Evolutionary conservation across 2,329 filamentous ascomycete genomes (phyloP), one percentile per base, ranked within the genome.

Genomic region (Pseudogymnoascus sp.): DNA sequence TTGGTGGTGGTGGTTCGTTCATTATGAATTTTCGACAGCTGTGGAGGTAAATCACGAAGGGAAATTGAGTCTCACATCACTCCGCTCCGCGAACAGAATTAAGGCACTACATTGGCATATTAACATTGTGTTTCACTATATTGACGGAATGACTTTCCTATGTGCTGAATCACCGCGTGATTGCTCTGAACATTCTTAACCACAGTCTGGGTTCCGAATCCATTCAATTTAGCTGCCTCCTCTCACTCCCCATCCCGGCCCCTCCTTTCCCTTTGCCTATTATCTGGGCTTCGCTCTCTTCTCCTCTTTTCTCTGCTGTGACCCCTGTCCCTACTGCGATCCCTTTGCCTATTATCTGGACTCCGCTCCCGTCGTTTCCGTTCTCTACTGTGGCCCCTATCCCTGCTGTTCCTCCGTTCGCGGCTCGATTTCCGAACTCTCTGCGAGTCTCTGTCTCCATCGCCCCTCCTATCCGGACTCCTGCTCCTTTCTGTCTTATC

Each of bases 381-480:
- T 69, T 70, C 63, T 69, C 69, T 43, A 69, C 71, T 26, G 69
- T 70, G 6, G 69, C 65, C 65, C 70, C 71, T 62, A 70, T 71
- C 60, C 70, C 69, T 56, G 28, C 28, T 46, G 69, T 68, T 22
- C 70, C 69, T 56, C 72, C 71, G 24, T 71, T 69, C 60, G 67
- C 68, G n/a, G 60, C 63, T 8, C 65, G 63, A 4, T 61, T 61
- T 64, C 69, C 71, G 66, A 19, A 61, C 26, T 33, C 40, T 33
- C 28, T 46, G 41, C 6, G 63, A 19, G 8, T 38, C 62, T 56
- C 46, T 40, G 46, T 61, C 53, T 40, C 46, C 43, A 63, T 59
- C 59, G 19, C 38, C 31, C 64, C 53, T 26, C 43, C 69, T 67
- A 22, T 73, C 69, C 6, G 69, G 68, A 62, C 72, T 69, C 61